phyloP scores from a whole-genome alignment of 495 filamentous ascomycete genomes.

The Penicillium parvum region DNA sequence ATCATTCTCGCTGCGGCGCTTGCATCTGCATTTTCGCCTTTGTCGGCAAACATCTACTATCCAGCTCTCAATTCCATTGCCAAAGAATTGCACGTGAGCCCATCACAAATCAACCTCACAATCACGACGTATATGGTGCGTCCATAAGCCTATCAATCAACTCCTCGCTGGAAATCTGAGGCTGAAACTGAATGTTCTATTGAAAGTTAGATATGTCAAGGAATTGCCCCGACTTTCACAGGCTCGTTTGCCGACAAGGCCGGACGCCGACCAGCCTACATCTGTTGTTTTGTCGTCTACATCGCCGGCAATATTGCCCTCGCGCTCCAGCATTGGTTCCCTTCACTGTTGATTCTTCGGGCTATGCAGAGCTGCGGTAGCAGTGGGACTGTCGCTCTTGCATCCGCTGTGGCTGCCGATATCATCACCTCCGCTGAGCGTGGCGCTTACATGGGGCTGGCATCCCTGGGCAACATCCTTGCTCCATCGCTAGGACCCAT shows the following conservation, averaged over 20 bases:
- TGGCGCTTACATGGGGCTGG: slow-evolving; percentile 43
- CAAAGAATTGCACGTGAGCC: slow-evolving; percentile 33
- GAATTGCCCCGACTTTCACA: slow-evolving; percentile 47
- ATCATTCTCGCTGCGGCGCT: slow-evolving; percentile 28
- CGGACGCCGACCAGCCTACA: slow-evolving; percentile 47
- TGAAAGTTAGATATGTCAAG: slow-evolving; percentile 41
- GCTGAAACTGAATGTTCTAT: not conserved
- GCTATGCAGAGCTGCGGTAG: slow-evolving; percentile 48
- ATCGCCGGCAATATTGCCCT: slow-evolving; percentile 44
- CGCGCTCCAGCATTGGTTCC: slow-evolving; percentile 41
- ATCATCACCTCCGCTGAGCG: slow-evolving; percentile 42
- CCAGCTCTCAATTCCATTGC: slow-evolving; percentile 43
- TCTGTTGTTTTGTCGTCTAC: slow-evolving; percentile 46
- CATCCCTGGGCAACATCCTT: slow-evolving; percentile 32
- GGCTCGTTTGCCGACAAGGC: slow-evolving; percentile 46
- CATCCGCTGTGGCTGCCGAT: slow-evolving; percentile 44
- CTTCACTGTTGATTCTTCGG: slow-evolving; percentile 44
- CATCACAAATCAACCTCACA: slow-evolving; percentile 44
- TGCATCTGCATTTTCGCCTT: slow-evolving; percentile 32
- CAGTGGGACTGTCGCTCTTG: slow-evolving; percentile 44
- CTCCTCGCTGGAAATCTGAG: too few relatives aligned
- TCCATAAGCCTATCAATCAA: too few relatives aligned
- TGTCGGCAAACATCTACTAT: slow-evolving; percentile 48
- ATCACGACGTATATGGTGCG: slow-evolving; percentile 48
- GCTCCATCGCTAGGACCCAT: slow-evolving; percentile 51